These are phyloP conservation scores for Fermentozyma sake DNA, from an alignment of 1,139 yeast species.

Conservation along the genomic window DNA sequence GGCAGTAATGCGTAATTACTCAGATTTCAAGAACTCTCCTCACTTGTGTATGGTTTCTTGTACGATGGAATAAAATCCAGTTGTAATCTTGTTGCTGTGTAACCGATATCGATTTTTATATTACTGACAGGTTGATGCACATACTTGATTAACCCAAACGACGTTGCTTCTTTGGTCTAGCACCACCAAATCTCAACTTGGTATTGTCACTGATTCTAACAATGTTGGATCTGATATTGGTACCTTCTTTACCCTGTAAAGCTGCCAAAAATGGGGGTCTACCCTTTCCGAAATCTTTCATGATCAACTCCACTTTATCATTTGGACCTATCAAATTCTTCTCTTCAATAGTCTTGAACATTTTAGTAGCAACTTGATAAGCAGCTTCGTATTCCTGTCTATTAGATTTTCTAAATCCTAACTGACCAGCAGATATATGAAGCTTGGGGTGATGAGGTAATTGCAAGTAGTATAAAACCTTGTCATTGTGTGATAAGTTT, in stretches of 20 bases:
- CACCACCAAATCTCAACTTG: constrained; percentile 87
- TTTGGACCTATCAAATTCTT: constrained; percentile 46
- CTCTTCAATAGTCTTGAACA: constrained; percentile 69
- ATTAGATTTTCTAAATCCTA: constrained; percentile 74
- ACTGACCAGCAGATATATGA: constrained; percentile 64
- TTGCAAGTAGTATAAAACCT: constrained; percentile 72
- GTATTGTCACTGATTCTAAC: constrained; percentile 75
- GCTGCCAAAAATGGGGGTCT: constrained; percentile 84
- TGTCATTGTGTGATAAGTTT: constrained; percentile 61
- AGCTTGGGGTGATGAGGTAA: constrained; percentile 74
- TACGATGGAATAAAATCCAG: no score
- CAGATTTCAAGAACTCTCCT: no score
- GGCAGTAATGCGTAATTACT: no score
- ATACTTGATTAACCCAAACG: constrained; percentile 39
- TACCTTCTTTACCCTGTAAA: constrained; percentile 86
- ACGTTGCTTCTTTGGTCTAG: constrained; percentile 77
- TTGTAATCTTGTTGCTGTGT: no score
- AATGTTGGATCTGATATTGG: constrained; percentile 56
- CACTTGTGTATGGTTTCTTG: no score
- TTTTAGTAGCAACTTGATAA: constrained; percentile 75
- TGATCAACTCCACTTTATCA: constrained; percentile 64
- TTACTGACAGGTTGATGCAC: no score
- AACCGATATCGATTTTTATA: no score
- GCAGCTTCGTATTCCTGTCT: constrained; percentile 93
- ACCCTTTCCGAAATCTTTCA: constrained; percentile 84